Evolutionary conservation across 768 basidiomycete genomes (phyloP).

Genomic region (Lactifluus hygrophoroides): DNA sequence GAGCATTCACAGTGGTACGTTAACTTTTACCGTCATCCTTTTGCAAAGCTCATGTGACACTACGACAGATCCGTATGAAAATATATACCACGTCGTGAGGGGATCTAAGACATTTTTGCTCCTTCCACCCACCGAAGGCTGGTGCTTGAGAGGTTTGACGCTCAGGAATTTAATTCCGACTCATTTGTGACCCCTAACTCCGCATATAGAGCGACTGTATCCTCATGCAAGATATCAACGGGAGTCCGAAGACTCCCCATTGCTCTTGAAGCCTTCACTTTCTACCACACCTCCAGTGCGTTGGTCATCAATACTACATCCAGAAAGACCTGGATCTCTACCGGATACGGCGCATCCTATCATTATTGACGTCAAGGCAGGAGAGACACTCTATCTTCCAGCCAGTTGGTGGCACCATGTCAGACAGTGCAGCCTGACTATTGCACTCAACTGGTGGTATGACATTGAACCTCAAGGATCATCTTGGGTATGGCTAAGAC

Average conservation of each 20-base stretch:
- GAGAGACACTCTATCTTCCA: slow-evolving; percentile 85
- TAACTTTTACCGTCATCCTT: neutral
- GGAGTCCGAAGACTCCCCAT: slow-evolving; percentile 21
- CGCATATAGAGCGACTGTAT: slow-evolving; percentile 43
- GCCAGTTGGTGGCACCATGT: slow-evolving; percentile 94
- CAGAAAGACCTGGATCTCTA: slow-evolving; percentile 38
- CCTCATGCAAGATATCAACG: slow-evolving; percentile 54
- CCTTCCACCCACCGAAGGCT: slow-evolving; percentile 83
- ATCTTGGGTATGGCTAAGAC: slow-evolving; percentile 59
- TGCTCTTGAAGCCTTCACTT: slow-evolving; percentile 49
- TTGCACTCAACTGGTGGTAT: slow-evolving; percentile 88
- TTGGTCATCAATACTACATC: slow-evolving; percentile 74
- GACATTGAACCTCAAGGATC: slow-evolving; percentile 69
- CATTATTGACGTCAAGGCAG: slow-evolving; percentile 52
- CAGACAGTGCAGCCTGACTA: slow-evolving; percentile 53
- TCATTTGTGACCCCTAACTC: neutral
- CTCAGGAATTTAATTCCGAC: slow-evolving; percentile 1
- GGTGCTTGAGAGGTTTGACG: slow-evolving; percentile 63
- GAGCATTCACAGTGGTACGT: slow-evolving; percentile 75
- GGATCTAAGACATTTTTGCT: slow-evolving; percentile 83
- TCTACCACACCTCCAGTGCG: slow-evolving; percentile 42
- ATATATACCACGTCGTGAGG: slow-evolving; percentile 81
- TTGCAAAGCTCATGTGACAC: neutral
- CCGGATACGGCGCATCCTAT: slow-evolving; percentile 55
- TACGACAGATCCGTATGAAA: slow-evolving; percentile 77